Evolutionary conservation across 2,329 filamentous ascomycete genomes (phyloP), one percentile per base, ranked within the genome.

Genomic region (Blastomyces parvus): DNA sequence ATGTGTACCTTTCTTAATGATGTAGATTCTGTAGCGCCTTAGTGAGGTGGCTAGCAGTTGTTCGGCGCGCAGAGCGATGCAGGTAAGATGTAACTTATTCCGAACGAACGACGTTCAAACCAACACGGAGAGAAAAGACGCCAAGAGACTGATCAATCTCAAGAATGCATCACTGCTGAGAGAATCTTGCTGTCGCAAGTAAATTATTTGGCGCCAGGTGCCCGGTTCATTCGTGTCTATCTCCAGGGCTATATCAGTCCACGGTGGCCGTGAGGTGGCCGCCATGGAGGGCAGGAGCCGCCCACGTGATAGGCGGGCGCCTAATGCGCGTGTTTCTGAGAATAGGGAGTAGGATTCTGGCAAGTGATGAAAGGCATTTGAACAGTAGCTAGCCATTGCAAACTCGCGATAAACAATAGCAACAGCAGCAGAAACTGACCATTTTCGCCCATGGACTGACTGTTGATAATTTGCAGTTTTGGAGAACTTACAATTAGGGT

Each of bases 1-100:
- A 17, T 19, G 7, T 48, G 30, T 59, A 59, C 58, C 58, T 59
- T 59, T 59, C 53, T 56, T 56, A n/a, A n/a, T n/a, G n/a, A n/a
- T n/a, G n/a, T n/a, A n/a, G 19, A 56, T 9, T 33, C 6, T 22
- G n/a, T 22, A n/a, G 30, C 30, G n/a, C 30, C 33, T 36, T 38
- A 11, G 52, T 56, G 52, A 33, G 19, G 53, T 13, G 17, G 53
- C 53, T 22, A 56, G 48, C 25, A 22, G 22, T 27, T 52, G 48
- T 50, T 22, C 44, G 2, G 19, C 7, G 17, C 7, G 19, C 19
- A n/a, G 17, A 3, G 6, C 14, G 25, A 53, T 19, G 14, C 33
- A 36, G 17, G 36, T 59, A 44, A 19, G 42, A 3, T n/a, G 13
- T 44, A n/a, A n/a, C n/a, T n/a, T n/a, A 14, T 14, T 59, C 13